Base-by-base conservation (phyloP, 129 eudicot species). In the Artemisia tridentata region DNA sequence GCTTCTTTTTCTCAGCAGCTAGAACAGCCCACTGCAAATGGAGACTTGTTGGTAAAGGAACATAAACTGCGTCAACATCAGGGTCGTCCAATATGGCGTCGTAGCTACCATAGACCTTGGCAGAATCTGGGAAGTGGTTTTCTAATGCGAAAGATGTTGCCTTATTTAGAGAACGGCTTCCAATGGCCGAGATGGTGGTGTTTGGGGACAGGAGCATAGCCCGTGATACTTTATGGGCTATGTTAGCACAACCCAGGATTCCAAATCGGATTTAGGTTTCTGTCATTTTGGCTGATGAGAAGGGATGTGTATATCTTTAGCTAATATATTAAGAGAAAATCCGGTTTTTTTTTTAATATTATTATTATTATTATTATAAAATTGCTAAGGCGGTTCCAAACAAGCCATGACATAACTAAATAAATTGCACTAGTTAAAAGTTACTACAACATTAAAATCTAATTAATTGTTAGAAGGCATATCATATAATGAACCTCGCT, bases 11-110 rank as follows among this genome's bases (percentile, higher is more conserved):
- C 55, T 72, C 34, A 62, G 91, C 96, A 5, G 87, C 87, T 41
- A 62, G 13, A 10, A 86, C 86, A 0, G 87, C 96, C 91, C 96
- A 88, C 23, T 47, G 19, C 11, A 86, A n/a, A 65, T 86, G 91
- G 31, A 86, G 78, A 69, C 85, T 79, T 4, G 96, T 83, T 11
- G 96, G 96, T 53, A 88, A 70, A 2, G 91, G 96, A 6, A 88
- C 67, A 51, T 86, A 88, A 5, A 88, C 96, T 21, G 89, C 91
- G 46, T 88, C 96, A 10, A 88, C 91, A 3, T 79, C 81, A 1
- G 91, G 87, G 41, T 88, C 96, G 7, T 88, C 87, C 58, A 88
- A 20, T 0, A 88, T 87, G 43, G 72, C 86, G 4, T 77, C 91
- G 66, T 88, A 88, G 71, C 69, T 78, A 43, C 86, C 91, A 76